phyloP scores from a whole-genome alignment of 2,329 filamentous ascomycete species.

The Aureobasidium musti region DNA sequence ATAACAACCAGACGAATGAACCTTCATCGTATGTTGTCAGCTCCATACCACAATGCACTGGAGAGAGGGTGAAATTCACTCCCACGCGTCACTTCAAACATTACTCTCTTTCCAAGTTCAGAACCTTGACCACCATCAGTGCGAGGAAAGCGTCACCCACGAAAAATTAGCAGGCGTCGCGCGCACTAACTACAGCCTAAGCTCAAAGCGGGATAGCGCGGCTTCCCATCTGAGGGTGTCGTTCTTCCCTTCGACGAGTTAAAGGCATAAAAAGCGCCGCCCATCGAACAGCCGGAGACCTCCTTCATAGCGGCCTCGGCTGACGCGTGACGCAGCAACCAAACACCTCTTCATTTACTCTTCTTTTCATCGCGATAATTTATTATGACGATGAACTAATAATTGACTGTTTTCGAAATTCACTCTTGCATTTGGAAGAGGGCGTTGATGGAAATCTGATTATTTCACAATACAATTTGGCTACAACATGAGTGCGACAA shows the following conservation, averaged over 20 bases:
- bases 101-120: neutral
- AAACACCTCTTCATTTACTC: constrained; percentile 7
- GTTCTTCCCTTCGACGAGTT: constrained; percentile 26
- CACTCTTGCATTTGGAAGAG: constrained; percentile 26
- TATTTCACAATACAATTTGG: neutral
- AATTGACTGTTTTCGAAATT: constrained; percentile 9
- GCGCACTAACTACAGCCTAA: neutral
- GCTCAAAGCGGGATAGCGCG: constrained; percentile 16
- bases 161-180: neutral
- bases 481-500: constrained; percentile 33
- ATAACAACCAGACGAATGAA: neutral
- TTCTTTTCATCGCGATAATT: constrained; percentile 12
- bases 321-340: constrained; percentile 26
- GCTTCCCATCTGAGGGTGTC: constrained; percentile 19
- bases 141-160: neutral
- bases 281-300: constrained; percentile 27
- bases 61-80: neutral
- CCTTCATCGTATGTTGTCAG: neutral
- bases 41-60: neutral
- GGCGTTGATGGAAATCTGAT: constrained; percentile 22
- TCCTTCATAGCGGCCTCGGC: constrained; percentile 27
- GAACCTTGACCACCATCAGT: neutral
- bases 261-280: constrained; percentile 28
- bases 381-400: constrained; percentile 19
- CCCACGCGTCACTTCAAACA: neutral